Base-by-base conservation (phyloP, 306 rosid genomes). In the Herpetospermum pedunculosum region DNA sequence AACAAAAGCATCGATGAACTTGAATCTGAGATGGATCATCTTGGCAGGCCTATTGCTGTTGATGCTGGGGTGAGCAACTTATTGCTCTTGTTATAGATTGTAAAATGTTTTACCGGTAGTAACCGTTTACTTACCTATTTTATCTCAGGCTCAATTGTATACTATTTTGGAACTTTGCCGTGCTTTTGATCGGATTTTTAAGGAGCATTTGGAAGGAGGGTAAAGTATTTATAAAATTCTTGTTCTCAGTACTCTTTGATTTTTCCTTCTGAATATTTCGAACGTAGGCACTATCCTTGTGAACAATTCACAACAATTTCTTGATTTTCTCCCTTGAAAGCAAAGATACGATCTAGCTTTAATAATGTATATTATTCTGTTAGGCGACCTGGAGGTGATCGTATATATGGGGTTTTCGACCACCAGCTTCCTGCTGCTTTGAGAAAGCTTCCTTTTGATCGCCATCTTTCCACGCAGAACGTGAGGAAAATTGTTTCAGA, bases 131-230 rank as follows among this genome's bases (percentile, higher is more conserved):
- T 35, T 14, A 60, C 28, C 18, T 44, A 55, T 80, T 74, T 32
- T 84, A 52, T 77, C 81, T 46, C 71, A 94, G 99, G 97, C 97
- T 72, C 99, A 89, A 78, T 75, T 94, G 38, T 94, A 94, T 83
- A 88, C 97, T 74, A 89, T 94, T 80, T 81, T 94, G 78, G 99
- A 94, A 80, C 91, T 94, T 68, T 94, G 99, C 77, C 95, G 99
- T 29, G 96, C 92, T 74, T 94, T 94, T 83, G 97, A 94, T 67
- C 85, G 90, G 80, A 85, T 91, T 80, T 94, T 91, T 86, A 94
- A 94, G 89, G 99, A 94, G 87, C 99, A 94, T 80, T 83, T 94
- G 83, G 99, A 94, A 60, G 99, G 97, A 86, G 97, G 97, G 99
- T 89, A 91, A 82, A 58, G 65, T 80, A 43, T 67, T 47, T 8